phyloP scores from a whole-genome alignment of 345 rosid genomes.

The Anacardium occidentale region DNA sequence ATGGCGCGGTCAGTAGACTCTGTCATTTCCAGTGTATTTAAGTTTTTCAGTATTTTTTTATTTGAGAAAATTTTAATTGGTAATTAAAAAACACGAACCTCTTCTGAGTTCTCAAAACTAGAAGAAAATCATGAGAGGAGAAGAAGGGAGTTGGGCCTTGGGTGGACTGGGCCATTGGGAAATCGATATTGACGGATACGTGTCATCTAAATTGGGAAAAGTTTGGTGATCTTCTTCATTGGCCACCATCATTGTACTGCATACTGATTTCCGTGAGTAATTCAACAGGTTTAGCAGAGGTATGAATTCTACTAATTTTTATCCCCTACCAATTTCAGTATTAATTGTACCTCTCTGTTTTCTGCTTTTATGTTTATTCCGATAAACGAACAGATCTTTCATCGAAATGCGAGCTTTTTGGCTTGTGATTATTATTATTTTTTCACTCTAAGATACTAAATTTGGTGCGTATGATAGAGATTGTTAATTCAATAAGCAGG shows the following conservation, averaged over 20 bases:
- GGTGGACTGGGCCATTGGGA: too few species aligned
- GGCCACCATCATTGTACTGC: too few species aligned
- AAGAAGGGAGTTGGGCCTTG: too few species aligned
- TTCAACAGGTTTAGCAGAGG: not conserved
- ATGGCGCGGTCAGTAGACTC: too few species aligned
- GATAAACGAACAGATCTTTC: not conserved
- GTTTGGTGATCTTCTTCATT: not conserved
- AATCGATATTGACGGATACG: not conserved
- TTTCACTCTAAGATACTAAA: not conserved
- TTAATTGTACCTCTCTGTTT: not conserved
- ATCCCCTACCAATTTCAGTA: not conserved
- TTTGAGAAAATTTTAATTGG: too few species aligned
- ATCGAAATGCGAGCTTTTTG: not conserved
- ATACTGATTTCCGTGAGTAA: not conserved
- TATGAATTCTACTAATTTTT: not conserved
- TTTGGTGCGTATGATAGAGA: not conserved
- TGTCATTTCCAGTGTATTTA: too few species aligned
- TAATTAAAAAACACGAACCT: too few species aligned
- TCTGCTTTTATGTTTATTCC: not conserved
- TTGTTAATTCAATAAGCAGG: not conserved
- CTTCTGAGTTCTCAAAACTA: too few species aligned
- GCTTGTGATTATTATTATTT: not conserved
- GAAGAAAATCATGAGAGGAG: too few species aligned
- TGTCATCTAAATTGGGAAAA: not conserved
- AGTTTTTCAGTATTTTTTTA: too few species aligned